These are phyloP conservation scores for Eucalyptus polyanthemos DNA, from an alignment of 345 rosid genomes.

Conservation along the genomic window DNA sequence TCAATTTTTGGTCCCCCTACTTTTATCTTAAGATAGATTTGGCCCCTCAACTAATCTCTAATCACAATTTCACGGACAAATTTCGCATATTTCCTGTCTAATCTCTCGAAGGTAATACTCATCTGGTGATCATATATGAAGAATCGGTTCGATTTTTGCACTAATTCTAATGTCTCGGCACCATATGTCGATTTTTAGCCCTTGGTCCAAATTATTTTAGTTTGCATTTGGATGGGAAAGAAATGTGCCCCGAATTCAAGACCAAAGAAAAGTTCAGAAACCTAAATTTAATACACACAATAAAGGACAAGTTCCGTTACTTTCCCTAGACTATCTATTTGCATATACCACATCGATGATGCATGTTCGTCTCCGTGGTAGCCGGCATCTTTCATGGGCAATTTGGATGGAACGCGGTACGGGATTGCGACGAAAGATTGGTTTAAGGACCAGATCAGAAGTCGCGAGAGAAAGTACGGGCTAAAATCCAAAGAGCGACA, in stretches of 20 bases:
- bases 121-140: neutral
- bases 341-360: neutral
- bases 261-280: neutral
- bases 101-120: neutral
- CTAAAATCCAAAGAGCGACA: neutral
- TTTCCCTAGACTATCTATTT: neutral
- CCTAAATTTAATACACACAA: neutral
- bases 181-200: neutral
- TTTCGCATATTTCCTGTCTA: neutral
- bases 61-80: neutral
- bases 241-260: neutral
- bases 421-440: neutral
- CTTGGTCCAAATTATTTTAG: too few relatives aligned
- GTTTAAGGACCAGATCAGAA: neutral
- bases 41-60: neutral
- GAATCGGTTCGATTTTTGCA: neutral
- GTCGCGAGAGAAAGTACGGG: neutral
- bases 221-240: neutral
- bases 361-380: neutral
- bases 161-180: neutral
- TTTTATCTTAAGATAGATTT: neutral
- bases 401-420: fast-evolving
- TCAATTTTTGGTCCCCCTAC: neutral
- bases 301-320: neutral
- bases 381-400: neutral